phyloP scores from a whole-genome alignment of 2,329 filamentous ascomycete species.

The Ceratocystis variospora region DNA sequence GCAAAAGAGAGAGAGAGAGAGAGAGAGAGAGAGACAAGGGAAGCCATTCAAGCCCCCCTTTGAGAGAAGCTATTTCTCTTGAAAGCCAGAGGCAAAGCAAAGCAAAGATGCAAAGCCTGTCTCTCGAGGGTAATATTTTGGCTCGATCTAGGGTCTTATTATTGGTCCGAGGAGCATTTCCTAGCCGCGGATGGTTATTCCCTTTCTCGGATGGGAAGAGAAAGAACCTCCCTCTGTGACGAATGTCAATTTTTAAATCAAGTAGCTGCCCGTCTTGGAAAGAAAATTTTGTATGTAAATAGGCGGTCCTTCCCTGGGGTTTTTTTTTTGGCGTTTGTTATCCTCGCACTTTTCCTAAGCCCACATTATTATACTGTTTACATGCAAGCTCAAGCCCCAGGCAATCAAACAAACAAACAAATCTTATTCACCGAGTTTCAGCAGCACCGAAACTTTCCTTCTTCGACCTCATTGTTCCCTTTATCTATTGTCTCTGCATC shows the following conservation, averaged over 20 bases:
- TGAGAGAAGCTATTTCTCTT: background rate
- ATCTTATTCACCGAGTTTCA: background rate
- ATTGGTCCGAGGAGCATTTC: background rate
- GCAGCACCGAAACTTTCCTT: background rate
- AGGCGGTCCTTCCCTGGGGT: background rate
- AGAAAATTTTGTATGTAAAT: background rate
- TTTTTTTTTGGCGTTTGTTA: background rate
- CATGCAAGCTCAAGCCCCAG: background rate
- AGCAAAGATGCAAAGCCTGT: background rate
- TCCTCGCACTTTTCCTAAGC: background rate
- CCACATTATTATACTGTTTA: background rate
- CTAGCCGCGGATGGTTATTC: background rate
- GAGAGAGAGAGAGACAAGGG: background rate
- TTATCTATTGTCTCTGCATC: background rate
- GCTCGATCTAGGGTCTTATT: slow-evolving; percentile 3
- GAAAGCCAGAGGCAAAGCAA: background rate
- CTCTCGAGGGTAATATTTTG: background rate
- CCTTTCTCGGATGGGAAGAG: background rate
- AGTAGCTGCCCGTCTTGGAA: background rate
- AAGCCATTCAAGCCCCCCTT: background rate
- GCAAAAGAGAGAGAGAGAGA: background rate
- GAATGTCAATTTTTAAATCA: background rate
- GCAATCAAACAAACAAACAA: background rate
- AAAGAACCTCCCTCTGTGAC: background rate
- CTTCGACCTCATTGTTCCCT: background rate